Conservation (phyloP, 306 rosid species). For the Albizia julibrissin region DNA sequence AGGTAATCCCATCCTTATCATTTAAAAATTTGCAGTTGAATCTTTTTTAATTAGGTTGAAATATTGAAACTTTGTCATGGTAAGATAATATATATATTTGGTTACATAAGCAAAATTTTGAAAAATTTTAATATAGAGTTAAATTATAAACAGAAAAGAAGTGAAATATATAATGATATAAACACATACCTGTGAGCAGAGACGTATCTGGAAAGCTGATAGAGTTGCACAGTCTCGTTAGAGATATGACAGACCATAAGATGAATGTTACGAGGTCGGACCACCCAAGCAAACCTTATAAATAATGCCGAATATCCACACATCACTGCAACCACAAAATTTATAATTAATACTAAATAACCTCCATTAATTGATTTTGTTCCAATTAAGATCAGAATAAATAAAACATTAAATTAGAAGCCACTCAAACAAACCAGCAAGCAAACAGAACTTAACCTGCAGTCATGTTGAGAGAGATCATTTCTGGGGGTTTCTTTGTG, state of each 20-base stretch:
- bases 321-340: constrained; percentile 34
- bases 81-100: too few relatives aligned
- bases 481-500: constrained; percentile 63
- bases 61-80: background rate
- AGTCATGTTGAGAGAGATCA: constrained; percentile 56
- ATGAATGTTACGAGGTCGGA: constrained; percentile 43
- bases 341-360: background rate
- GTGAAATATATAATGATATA: too few relatives aligned
- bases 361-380: background rate
- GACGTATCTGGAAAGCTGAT: constrained; percentile 46
- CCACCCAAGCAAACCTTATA: constrained; percentile 58
- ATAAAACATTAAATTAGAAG: background rate
- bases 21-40: background rate
- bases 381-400: background rate
- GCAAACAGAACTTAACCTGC: constrained; percentile 39
- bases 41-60: background rate
- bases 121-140: too few relatives aligned
- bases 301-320: constrained; percentile 44
- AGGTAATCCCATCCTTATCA: background rate
- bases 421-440: background rate
- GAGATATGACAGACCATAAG: constrained; percentile 42
- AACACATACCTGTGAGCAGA: constrained; percentile 34
- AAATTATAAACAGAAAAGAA: background rate
- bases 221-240: constrained; percentile 47
- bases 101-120: background rate